A percentile compares a stretch with the other conserved stretches of the same genome.
Evolutionary conservation across 257 asterid genomes (phyloP).

Genomic region (Anisodus acutangulus): DNA sequence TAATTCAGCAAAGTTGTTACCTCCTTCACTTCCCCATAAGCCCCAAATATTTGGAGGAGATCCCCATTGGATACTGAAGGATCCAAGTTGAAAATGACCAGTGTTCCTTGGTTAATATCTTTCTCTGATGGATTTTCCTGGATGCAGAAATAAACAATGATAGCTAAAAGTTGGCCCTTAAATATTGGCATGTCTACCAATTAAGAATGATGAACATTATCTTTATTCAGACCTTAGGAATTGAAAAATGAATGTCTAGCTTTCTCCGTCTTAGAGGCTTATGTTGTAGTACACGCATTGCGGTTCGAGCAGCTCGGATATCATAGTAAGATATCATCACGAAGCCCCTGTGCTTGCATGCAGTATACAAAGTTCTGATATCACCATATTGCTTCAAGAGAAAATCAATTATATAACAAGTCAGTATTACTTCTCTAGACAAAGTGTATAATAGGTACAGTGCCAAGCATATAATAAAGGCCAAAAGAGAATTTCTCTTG

Average conservation of each 20-base stretch:
- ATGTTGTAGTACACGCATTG: slow-evolving; percentile 84
- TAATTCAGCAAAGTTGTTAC: slow-evolving; percentile 41
- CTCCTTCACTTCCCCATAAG: slow-evolving; percentile 98
- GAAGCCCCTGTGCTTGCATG: slow-evolving; percentile 97
- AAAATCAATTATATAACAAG: slow-evolving; percentile 1
- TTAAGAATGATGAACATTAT: background rate
- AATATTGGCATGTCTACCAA: background rate
- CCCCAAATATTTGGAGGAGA: slow-evolving; percentile 90
- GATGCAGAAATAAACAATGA: slow-evolving; percentile 31
- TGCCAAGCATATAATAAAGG: background rate
- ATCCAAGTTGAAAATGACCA: slow-evolving; percentile 94
- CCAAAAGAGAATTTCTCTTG: background rate
- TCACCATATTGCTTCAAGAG: slow-evolving; percentile 88
- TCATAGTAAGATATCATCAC: slow-evolving; percentile 99
- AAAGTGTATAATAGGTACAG: background rate
- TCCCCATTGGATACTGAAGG: slow-evolving; percentile 93
- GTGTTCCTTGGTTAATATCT: slow-evolving; percentile 94
- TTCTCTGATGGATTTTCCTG: slow-evolving; percentile 98
- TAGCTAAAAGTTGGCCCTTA: slow-evolving; percentile 15
- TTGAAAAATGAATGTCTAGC: slow-evolving; percentile 96
- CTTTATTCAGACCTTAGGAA: slow-evolving; percentile 71
- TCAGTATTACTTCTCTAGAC: slow-evolving; percentile 20
- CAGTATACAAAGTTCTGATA: slow-evolving; percentile 91
- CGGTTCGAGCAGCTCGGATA: slow-evolving; percentile 94
- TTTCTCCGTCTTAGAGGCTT: slow-evolving; percentile 91